Base-by-base conservation (phyloP, 2,329 filamentous ascomycete genomes). In the Xylariaceae sp. region DNA sequence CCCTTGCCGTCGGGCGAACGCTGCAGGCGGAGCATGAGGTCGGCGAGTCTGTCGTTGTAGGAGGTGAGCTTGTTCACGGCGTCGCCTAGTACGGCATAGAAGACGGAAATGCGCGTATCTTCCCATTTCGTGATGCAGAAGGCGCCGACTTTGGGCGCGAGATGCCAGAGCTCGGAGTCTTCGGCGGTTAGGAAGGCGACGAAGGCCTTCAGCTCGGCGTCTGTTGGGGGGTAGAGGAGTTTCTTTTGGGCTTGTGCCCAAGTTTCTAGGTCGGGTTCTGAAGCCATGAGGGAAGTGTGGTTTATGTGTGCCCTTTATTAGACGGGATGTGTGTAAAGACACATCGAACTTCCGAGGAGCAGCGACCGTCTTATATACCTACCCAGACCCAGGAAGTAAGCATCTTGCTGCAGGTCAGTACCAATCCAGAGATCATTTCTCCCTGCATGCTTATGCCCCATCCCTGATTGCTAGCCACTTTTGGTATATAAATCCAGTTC, bases 11-110 rank as follows among this genome's bases (percentile, higher is more conserved):
- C 61, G 8, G 61, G 58, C 34, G 59, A 18, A 37, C 61, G 61
- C 13, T 63, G 61, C 35, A 63, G 49, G 18, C 58, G 53, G 10
- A 63, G 42, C 42, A 61, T 54, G 37, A 63, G 55, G 2, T 63
- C 58, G 23, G 53, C 61, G 11, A 63, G 13, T 56, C 61, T 63
- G 53, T 63, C 61, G 15, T 63, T 63, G 48, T 63, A 58, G 17
- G 55, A 57, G 4, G 58, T 58, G 48, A 63, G 52, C 13, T 37
- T 52, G 35, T 59, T 61, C 51, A 63, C 58, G 5, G 61, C 61
- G 37, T 63, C 58, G 50, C 53, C 58, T 10, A 63, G 57, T 4
- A 56, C 45, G 18, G 54, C 50, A 55, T 58, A 63, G 35, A 63
- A 59, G 23, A 58, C 53, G 18, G 55, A 52, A 10, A 63, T 47